A percentile compares a stretch with the other conserved stretches of the same genome.
Evolutionary conservation across 805 yeast genomes (phyloP).

Genomic region (Helenozyma baotianmanensis): DNA sequence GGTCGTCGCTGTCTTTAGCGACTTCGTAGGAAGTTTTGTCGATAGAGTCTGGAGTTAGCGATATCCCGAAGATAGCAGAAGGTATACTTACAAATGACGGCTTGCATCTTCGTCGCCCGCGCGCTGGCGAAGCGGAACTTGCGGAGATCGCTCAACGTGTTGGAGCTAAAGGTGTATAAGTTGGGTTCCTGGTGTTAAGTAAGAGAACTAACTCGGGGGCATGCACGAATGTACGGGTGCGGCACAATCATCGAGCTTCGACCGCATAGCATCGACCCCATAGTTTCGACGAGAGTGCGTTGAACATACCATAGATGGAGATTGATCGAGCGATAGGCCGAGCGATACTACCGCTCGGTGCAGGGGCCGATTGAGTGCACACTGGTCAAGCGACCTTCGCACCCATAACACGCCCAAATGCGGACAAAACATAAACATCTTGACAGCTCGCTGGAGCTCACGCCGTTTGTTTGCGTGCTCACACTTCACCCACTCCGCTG

Average conservation of each 20-base stretch:
- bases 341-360: too few species aligned
- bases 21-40: constrained; percentile 54
- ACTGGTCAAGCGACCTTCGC: constrained; percentile 1
- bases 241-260: too few species aligned
- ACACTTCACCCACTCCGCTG: too few species aligned
- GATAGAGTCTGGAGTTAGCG: constrained; percentile 40
- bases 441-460: too few species aligned
- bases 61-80: not conserved
- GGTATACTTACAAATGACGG: constrained; percentile 48
- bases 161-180: constrained; percentile 59
- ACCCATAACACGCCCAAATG: constrained; percentile 5
- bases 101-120: constrained; percentile 56
- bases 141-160: constrained; percentile 54
- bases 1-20: constrained; percentile 41
- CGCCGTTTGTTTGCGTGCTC: too few species aligned
- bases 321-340: too few species aligned
- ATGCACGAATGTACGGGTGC: too few species aligned
- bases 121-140: constrained; percentile 74
- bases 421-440: constrained; percentile 10
- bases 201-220: too few species aligned
- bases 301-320: too few species aligned
- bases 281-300: too few species aligned
- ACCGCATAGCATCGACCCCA: too few species aligned
- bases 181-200: constrained; percentile 26
- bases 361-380: too few species aligned